Conservation (phyloP, 2,329 filamentous ascomycete species). For the Cladophialophora bantiana region DNA sequence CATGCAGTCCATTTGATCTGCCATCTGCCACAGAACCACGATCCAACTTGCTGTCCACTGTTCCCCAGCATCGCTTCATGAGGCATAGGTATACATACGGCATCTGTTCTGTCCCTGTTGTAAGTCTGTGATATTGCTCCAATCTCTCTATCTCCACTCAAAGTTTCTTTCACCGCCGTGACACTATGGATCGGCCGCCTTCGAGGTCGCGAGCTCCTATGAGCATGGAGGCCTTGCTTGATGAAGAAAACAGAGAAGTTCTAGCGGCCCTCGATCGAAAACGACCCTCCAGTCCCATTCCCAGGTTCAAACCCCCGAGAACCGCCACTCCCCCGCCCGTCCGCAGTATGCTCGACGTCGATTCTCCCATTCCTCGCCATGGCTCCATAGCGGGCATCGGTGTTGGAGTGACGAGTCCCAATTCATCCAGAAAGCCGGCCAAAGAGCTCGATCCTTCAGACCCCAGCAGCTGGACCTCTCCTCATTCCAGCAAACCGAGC, state of each 20-base stretch:
- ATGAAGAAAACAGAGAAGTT: conserved; percentile 78
- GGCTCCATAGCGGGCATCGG: conserved; percentile 51
- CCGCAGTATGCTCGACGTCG: conserved; percentile 71
- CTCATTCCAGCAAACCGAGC: conserved; percentile 43
- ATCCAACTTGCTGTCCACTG: conserved; percentile 14
- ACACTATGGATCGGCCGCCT: conserved; percentile 29
- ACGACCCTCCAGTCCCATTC: conserved; percentile 39
- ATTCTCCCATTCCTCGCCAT: conserved; percentile 50
- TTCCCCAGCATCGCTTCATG: neutral
- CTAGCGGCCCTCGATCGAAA: conserved; percentile 69
- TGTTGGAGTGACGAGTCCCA: conserved; percentile 46
- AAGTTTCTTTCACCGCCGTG: conserved; percentile 1
- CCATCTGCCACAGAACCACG: conserved; percentile 10
- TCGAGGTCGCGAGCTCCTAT: conserved; percentile 52
- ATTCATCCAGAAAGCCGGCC: conserved; percentile 42
- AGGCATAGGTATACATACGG: neutral
- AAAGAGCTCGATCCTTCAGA: conserved; percentile 49
- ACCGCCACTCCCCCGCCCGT: conserved; percentile 67
- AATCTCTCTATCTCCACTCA: neutral
- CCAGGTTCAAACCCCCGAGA: conserved; percentile 52
- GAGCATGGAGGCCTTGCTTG: conserved; percentile 78
- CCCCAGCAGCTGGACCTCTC: conserved; percentile 45
- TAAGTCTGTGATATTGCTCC: conserved; percentile 2
- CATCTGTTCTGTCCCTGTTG: neutral
- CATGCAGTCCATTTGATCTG: neutral